phyloP scores from a whole-genome alignment of 192 early-diverging fungal species.

The Coemansia sp. region DNA sequence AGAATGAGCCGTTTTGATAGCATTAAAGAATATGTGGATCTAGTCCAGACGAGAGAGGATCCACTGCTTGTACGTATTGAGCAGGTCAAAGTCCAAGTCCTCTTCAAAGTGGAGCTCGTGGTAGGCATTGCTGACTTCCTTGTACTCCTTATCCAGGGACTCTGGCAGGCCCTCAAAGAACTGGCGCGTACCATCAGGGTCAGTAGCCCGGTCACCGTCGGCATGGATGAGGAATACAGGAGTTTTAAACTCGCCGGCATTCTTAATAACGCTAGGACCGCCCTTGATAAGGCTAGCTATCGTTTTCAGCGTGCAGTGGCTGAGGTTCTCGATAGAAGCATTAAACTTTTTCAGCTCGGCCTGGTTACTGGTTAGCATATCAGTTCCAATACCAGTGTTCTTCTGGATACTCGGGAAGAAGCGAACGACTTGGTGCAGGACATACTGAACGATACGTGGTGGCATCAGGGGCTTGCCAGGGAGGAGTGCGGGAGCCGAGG shows the following conservation, averaged over 20 bases:
- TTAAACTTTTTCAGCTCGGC: conserved; percentile 33
- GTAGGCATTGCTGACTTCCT: conserved; percentile 36
- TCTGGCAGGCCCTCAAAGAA: conserved; percentile 42
- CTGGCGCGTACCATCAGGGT: conserved; percentile 30
- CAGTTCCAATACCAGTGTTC: conserved; percentile 28
- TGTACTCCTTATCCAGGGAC: conserved; percentile 50
- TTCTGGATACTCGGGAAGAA: conserved; percentile 42
- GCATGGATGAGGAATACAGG: conserved; percentile 55
- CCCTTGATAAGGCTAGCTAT: conserved; percentile 31
- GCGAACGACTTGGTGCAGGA: conserved; percentile 31
- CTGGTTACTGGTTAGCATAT: conserved; percentile 51
- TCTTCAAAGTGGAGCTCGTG: conserved; percentile 57
- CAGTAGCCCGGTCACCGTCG: conserved; percentile 45
- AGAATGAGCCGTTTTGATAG: background rate
- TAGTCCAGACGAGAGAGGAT: conserved; percentile 34
- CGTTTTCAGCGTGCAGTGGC: conserved; percentile 39
- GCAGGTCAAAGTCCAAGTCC: conserved; percentile 34
- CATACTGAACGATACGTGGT: conserved; percentile 21
- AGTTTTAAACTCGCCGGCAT: conserved; percentile 20
- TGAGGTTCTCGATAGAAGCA: conserved; percentile 29
- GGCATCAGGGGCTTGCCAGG: conserved; percentile 37
- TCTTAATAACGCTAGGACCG: conserved; percentile 28
- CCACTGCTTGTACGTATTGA: conserved; percentile 43
- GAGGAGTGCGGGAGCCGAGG: conserved; percentile 41
- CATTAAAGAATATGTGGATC: background rate